Percentiles rank a stretch among this genome's conserved stretches.
phyloP scores from a whole-genome alignment of 164 flowering plant genomes.

The Nymphaea colorata region DNA sequence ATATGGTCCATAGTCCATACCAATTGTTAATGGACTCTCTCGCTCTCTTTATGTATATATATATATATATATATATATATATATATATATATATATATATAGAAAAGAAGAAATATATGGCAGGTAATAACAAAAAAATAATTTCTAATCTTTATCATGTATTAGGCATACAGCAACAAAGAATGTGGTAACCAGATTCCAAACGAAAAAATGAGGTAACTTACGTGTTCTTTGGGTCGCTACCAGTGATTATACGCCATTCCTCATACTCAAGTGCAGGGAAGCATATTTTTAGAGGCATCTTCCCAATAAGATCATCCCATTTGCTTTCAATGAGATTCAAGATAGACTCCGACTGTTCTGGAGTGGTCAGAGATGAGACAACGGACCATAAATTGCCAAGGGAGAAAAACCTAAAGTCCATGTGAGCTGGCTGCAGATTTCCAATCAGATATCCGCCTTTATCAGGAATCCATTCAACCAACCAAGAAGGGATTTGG shows the following conservation, averaged over 20 bases:
- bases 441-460: conserved; percentile 87
- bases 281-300: conserved; percentile 82
- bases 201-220: conserved; percentile 9
- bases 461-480: conserved; percentile 80
- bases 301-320: conserved; percentile 74
- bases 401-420: conserved; percentile 83
- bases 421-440: conserved; percentile 93
- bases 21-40: no score
- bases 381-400: conserved; percentile 87
- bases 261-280: conserved; percentile 77
- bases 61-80: no score
- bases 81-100: no score
- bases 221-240: conserved; percentile 97
- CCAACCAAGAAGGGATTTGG: conserved; percentile 79
- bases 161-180: no score
- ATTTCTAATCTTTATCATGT: no score
- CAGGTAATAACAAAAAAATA: no score
- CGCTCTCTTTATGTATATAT: no score
- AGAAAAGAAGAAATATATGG: no score
- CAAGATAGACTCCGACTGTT: conserved; percentile 63
- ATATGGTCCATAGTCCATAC: no score
- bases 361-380: conserved; percentile 71
- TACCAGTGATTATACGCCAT: conserved; percentile 85
- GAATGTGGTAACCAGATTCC: no score
- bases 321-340: conserved; percentile 75